Base-by-base conservation (phyloP, 768 basidiomycete species). In the Kwoniella pini region DNA sequence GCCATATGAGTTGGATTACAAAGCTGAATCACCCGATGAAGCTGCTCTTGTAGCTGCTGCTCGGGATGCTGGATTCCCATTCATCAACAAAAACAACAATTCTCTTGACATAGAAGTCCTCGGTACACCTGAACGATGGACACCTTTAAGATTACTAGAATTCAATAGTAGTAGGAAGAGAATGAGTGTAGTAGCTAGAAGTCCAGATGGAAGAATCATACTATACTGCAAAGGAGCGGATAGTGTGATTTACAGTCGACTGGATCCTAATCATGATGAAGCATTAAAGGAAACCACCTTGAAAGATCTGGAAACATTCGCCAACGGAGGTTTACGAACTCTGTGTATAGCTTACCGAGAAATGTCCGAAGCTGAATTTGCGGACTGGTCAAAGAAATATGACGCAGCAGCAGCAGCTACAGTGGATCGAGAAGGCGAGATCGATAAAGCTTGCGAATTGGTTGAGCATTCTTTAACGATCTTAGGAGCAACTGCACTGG, bases 211-310 rank as follows among this genome's bases (percentile, higher is more conserved):
- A 17, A 82, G 83, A 68, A 80, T 96, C 62, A 81, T 93, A 26
- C 80, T 97, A 60, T 95, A 93, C 75, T 89, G 88, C 84, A 98
- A 97, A 79, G 95, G 95, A n/a, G 95, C 95, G 13, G 95, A 98
- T 78, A 89, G 86, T 67, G 92, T 98, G 70, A 88, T 98, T 69
- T 95, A 94, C 72, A 86, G 87, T 67, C 86, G 94, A 11, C 83
- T 98, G 2, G 83, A 85, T n/a, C 79, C 81, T 46, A 84, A 89
- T 65, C 90, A 90, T 71, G 90, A 95, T 70, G 81, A 82, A 1
- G 80, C 64, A 40, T 70, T 96, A 65, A 90, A 90, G 81, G 86
- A 85, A 43, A 81, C 85, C 74, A 97, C 94, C 43, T 82, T 82
- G 67, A 84, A 84, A 77, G 92, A 98, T 74, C 89, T 97, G 86